Conservation (phyloP, 2,329 filamentous ascomycete species). For the Aspergillus unguis region DNA sequence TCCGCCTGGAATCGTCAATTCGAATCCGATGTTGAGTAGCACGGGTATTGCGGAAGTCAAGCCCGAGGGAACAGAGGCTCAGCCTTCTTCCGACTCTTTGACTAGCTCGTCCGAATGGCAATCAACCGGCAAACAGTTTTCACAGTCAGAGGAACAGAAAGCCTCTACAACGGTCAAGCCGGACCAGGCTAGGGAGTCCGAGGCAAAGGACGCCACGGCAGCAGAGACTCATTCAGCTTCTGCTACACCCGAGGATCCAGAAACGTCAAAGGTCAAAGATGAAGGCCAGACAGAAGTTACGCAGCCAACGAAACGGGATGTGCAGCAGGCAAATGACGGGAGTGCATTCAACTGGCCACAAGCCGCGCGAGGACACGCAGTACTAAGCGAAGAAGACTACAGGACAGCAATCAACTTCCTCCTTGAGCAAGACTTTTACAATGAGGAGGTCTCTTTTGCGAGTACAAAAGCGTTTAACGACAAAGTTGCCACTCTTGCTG, state of each 20-base stretch:
- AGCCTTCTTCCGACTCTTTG: neutral
- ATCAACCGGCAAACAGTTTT: too few species aligned
- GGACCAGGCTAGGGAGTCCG: too few species aligned
- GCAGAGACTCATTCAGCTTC: too few species aligned
- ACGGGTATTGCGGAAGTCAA: conserved; percentile 12
- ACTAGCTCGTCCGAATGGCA: too few species aligned
- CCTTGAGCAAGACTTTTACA: conserved; percentile 43
- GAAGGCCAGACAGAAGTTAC: neutral
- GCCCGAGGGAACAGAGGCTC: neutral
- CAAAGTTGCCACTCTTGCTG: conserved; percentile 39
- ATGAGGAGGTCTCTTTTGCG: conserved; percentile 33
- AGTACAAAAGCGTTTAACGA: conserved; percentile 43
- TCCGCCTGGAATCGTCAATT: conserved; percentile 51
- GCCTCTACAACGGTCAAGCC: too few species aligned
- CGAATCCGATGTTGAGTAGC: conserved; percentile 32
- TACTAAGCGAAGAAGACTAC: conserved; percentile 41
- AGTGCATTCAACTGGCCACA: conserved; percentile 36
- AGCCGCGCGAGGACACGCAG: conserved; percentile 32
- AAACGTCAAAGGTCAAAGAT: neutral
- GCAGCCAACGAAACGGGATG: neutral
- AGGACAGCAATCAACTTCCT: conserved; percentile 39
- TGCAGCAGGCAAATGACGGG: conserved; percentile 12
- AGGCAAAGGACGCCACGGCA: neutral
- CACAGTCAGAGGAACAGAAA: too few species aligned
- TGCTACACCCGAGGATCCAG: neutral